Evolutionary conservation across 805 yeast species (phyloP).

Genomic region (Brettanomyces nanus): DNA sequence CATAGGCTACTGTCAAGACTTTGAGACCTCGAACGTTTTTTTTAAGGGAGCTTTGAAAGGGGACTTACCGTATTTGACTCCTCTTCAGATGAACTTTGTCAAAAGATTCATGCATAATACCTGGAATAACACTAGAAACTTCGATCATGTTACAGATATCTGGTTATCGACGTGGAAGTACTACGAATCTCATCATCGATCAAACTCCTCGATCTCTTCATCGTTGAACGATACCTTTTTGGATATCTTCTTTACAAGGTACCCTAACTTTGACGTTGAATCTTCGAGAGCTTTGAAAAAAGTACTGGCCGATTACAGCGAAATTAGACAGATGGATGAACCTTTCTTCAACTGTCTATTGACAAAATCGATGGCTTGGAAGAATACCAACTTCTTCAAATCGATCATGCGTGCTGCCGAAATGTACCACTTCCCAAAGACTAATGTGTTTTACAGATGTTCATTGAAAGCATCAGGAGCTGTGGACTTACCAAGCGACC

Average conservation of each 20-base stretch:
- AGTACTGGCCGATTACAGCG: constrained; percentile 46
- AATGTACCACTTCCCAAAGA: constrained; percentile 48
- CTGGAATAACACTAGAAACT: constrained; percentile 44
- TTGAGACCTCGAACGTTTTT: constrained; percentile 61
- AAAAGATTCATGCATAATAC: constrained; percentile 56
- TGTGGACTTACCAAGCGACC: constrained; percentile 41
- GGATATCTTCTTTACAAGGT: constrained; percentile 58
- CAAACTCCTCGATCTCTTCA: constrained; percentile 60
- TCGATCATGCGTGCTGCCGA: constrained; percentile 55
- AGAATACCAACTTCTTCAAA: constrained; percentile 52
- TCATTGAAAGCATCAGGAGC: constrained; percentile 64
- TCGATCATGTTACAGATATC: constrained; percentile 46
- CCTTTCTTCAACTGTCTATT: constrained; percentile 76
- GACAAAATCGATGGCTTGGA: constrained; percentile 59
- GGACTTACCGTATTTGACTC: constrained; percentile 64
- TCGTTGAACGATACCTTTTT: constrained; percentile 64
- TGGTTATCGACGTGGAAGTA: constrained; percentile 55
- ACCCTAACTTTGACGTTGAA: constrained; percentile 40
- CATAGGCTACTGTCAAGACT: constrained; percentile 67
- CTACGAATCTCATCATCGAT: constrained; percentile 39
- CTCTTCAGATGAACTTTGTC: constrained; percentile 64
- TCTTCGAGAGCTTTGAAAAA: constrained; percentile 50
- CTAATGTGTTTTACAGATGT: constrained; percentile 68
- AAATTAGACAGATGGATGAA: constrained; percentile 58
- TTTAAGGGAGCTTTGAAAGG: constrained; percentile 61